Evolutionary conservation across 441 rosid genomes (phyloP), one percentile per base, ranked within the genome.

Genomic region (Geranium incanum): DNA sequence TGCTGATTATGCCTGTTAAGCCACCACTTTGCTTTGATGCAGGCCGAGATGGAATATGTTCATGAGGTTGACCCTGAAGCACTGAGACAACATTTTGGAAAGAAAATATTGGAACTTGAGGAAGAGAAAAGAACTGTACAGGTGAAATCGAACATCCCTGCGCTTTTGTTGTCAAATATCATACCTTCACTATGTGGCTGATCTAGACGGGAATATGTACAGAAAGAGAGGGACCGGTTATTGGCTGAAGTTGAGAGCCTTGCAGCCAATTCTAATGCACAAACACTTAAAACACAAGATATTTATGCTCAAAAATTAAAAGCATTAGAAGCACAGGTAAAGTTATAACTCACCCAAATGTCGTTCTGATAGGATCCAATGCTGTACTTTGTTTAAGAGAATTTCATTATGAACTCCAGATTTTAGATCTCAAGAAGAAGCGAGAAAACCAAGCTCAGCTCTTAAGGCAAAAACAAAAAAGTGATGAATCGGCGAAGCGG

Each of bases 61-160:
- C 85, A 86, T 71, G 87, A 71, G 75, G 60, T 72, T 74, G 89
- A 83, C 68, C 71, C 89, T 63, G 81, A 82, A 78, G 82, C 86
- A 57, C 79, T 88, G 70, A 86, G 83, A 83, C 88, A 85, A 72
- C 91, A 82, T 55, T 88, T 85, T 36, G 89, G 83, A 74, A 85
- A 82, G 81, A 88, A 88, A 83, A 83, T 85, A 50, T 81, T 80
- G 80, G 93, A 86, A 81, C 85, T 88, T 67, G 91, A 88, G 78
- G 88, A 78, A 72, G 93, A 88, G 77, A 88, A 88, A 78, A 83
- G 82, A 79, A 73, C 77, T 39, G 91, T 83, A 68, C 85, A 84
- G 93, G 93, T 88, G 43, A 52, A 68, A 68, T 60, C 5, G 67
- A 45, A 33, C 28, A 69, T 79, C 74, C 55, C 77, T 67, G 37